A percentile compares a stretch with the other conserved stretches of the same genome.
phyloP scores from a whole-genome alignment of 2,329 filamentous ascomycete species.

The Herpotrichia juniperi region DNA sequence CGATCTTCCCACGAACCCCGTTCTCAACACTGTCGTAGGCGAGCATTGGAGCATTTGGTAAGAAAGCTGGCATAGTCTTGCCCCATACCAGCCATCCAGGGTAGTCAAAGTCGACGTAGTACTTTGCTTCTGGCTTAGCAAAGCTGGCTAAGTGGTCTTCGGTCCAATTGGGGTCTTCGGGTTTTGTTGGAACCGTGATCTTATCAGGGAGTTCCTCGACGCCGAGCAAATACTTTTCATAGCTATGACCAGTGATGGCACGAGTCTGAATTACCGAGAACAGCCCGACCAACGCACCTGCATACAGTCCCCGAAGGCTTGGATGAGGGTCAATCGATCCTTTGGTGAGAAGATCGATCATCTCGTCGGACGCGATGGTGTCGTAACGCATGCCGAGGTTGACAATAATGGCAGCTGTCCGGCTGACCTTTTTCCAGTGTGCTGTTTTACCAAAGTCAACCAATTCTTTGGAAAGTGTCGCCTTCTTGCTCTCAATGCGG shows the following conservation, averaged over 20 bases:
- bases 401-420: slow-evolving; percentile 87
- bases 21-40: slow-evolving; percentile 83
- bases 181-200: slow-evolving; percentile 72
- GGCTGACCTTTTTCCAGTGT: slow-evolving; percentile 95
- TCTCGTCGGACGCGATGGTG: slow-evolving; percentile 77
- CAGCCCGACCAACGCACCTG: slow-evolving; percentile 74
- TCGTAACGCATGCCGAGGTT: slow-evolving; percentile 93
- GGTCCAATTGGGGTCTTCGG: slow-evolving; percentile 78
- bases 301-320: slow-evolving; percentile 79
- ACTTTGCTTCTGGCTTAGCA: slow-evolving; percentile 76
- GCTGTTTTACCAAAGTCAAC: slow-evolving; percentile 77
- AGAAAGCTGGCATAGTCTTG: slow-evolving; percentile 81
- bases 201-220: slow-evolving; percentile 80
- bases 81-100: slow-evolving; percentile 98
- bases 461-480: slow-evolving; percentile 78
- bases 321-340: slow-evolving; percentile 93
- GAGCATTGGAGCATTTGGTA: slow-evolving; percentile 72
- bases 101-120: slow-evolving; percentile 89
- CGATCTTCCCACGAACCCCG: slow-evolving; percentile 77
- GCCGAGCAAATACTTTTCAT: slow-evolving; percentile 83
- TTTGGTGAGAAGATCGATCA: slow-evolving; percentile 80
- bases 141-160: slow-evolving; percentile 79
- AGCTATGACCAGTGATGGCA: slow-evolving; percentile 83
- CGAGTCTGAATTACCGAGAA: slow-evolving; percentile 90
- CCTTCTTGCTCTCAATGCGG: slow-evolving; percentile 84